These are phyloP conservation scores for Sideroxylon spinosum DNA, from an alignment of 179 eudicot species.

Conservation along the genomic window DNA sequence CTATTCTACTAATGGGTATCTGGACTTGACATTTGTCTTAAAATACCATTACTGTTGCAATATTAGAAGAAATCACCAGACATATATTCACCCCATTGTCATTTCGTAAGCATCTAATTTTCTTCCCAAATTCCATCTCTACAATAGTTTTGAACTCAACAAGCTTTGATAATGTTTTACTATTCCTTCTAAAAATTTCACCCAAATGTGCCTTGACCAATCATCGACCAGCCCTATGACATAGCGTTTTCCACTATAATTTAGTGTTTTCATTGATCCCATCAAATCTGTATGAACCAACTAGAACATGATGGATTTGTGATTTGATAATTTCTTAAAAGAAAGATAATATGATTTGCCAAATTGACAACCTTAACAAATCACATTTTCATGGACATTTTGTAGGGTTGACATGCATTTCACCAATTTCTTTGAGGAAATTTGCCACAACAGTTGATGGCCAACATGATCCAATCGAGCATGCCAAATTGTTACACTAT, in stretches of 20 bases:
- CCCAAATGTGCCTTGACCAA: conserved; percentile 22
- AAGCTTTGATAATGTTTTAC: conserved; percentile 23
- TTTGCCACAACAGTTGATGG: conserved; percentile 20
- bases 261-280: conserved; percentile 30
- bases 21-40: conserved; percentile 17
- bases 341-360: conserved; percentile 10
- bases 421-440: conserved; percentile 15
- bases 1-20: conserved; percentile 19
- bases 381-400: conserved; percentile 10
- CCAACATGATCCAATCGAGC: conserved; percentile 17
- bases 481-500: conserved; percentile 23
- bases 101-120: conserved; percentile 21
- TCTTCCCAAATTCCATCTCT: conserved; percentile 19
- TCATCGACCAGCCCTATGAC: conserved; percentile 31
- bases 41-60: conserved; percentile 1
- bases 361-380: conserved; percentile 20
- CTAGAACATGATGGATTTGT: background rate
- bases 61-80: background rate
- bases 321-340: background rate
- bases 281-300: conserved; percentile 25
- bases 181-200: conserved; percentile 22
- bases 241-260: conserved; percentile 20
- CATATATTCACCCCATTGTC: conserved; percentile 27
- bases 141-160: conserved; percentile 12
- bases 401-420: conserved; percentile 13